Percentiles rank a stretch among this genome's conserved stretches.
Conservation (phyloP, 495 filamentous ascomycete species). For the Tuber melanosporum region DNA sequence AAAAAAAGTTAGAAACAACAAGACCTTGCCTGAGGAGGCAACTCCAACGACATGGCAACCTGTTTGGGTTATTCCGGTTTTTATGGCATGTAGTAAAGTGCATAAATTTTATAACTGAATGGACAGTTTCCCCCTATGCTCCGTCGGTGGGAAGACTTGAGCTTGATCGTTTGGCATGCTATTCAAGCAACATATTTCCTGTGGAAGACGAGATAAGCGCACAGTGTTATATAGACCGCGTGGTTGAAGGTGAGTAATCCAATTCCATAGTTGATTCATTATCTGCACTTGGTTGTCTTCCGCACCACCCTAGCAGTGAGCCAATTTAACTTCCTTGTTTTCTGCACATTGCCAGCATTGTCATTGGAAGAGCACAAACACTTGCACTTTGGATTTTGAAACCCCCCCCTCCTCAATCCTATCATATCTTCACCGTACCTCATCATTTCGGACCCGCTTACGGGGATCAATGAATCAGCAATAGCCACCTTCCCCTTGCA, state of each 20-base stretch:
- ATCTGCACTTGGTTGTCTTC: background rate
- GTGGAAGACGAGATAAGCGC: background rate
- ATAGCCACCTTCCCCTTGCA: background rate
- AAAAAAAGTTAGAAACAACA: too few species aligned
- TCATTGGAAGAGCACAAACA: background rate
- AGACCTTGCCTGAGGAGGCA: too few species aligned
- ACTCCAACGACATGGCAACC: too few species aligned
- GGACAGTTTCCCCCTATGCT: background rate
- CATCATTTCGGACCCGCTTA: background rate
- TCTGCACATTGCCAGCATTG: background rate
- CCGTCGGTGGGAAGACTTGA: background rate
- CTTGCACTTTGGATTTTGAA: background rate
- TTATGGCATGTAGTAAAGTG: background rate
- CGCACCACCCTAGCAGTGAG: background rate
- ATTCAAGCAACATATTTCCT: background rate
- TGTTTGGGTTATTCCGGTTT: background rate
- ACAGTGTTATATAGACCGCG: background rate
- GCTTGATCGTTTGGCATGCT: background rate
- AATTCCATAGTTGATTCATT: background rate
- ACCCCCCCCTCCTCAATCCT: background rate
- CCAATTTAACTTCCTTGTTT: background rate
- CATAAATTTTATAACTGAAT: background rate
- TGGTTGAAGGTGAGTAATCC: background rate
- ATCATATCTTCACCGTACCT: background rate
- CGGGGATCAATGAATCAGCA: background rate